phyloP scores from a whole-genome alignment of 2,329 filamentous ascomycete genomes.

The Lasiodiplodia gonubiensis region DNA sequence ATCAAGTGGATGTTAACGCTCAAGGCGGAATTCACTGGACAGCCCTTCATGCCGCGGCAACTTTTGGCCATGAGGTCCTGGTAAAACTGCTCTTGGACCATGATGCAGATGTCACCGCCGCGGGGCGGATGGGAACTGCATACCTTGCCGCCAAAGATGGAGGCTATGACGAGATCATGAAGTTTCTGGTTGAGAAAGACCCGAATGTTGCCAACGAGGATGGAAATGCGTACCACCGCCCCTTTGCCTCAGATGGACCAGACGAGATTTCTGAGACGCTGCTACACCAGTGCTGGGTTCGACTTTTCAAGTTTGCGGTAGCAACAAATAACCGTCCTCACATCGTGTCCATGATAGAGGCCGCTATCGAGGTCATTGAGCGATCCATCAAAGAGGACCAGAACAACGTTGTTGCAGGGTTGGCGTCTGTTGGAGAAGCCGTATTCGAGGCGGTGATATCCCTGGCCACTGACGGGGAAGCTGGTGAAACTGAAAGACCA shows the following conservation, averaged over 20 bases:
- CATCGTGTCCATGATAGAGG: not conserved
- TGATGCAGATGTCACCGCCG: not conserved
- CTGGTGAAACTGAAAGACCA: not conserved
- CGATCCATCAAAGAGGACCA: not conserved
- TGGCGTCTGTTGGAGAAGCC: not conserved
- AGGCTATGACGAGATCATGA: not conserved
- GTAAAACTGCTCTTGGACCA: not conserved
- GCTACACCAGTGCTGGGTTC: not conserved
- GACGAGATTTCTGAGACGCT: not conserved
- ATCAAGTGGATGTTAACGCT: not conserved
- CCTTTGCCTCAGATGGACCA: not conserved
- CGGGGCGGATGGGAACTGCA: not conserved
- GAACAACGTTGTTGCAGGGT: not conserved
- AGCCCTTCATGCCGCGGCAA: not conserved
- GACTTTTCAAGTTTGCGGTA: not conserved
- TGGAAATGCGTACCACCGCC: not conserved
- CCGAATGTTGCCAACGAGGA: not conserved
- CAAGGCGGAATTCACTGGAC: not conserved
- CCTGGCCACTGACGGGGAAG: not conserved
- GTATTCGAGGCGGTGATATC: not conserved
- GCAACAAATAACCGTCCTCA: not conserved
- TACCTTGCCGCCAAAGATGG: not conserved
- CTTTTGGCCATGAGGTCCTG: not conserved
- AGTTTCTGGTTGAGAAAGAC: not conserved
- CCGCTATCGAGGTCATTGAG: not conserved